phyloP scores from a whole-genome alignment of 2,329 filamentous ascomycete genomes.

The Nemania sp. region DNA sequence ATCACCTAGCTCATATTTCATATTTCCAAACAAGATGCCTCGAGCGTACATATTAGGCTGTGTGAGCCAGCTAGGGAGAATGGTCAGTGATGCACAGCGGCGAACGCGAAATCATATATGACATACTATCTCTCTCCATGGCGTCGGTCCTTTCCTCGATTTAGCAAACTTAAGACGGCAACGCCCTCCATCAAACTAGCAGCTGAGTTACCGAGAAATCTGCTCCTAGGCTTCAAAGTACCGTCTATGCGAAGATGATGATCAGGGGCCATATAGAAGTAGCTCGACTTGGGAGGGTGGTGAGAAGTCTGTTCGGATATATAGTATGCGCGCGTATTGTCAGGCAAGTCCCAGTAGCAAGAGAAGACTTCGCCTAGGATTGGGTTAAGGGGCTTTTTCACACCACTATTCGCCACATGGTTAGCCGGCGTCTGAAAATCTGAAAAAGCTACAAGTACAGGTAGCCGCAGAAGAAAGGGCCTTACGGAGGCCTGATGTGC shows the following conservation, averaged over 20 bases:
- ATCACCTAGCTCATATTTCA: slow-evolving; percentile 99
- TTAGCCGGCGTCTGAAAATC: slow-evolving; percentile 28
- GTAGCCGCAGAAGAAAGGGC: slow-evolving; percentile 3
- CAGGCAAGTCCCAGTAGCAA: slow-evolving; percentile 93
- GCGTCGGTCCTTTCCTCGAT: slow-evolving; percentile 74
- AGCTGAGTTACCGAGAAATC: slow-evolving; percentile 95
- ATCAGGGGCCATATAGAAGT: slow-evolving; percentile 97
- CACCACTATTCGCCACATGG: slow-evolving; percentile 71
- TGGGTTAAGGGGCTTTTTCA: slow-evolving; percentile 98
- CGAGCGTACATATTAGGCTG: slow-evolving; percentile 99
- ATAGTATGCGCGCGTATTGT: slow-evolving; percentile 90
- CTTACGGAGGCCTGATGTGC: slow-evolving; percentile 97
- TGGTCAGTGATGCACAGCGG: slow-evolving; percentile 25
- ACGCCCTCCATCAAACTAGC: slow-evolving; percentile 99
- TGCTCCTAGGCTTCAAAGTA: slow-evolving; percentile 92
- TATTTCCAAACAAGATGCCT: slow-evolving; percentile 96
- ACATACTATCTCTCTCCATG: slow-evolving; percentile 89
- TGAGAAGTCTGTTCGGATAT: slow-evolving; percentile 98
- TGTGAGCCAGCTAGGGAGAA: slow-evolving; percentile 77
- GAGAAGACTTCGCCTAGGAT: slow-evolving; percentile 95
- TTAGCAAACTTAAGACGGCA: slow-evolving; percentile 84
- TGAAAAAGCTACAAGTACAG: slow-evolving; percentile 22
- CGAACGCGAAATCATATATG: background rate
- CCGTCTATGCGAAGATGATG: slow-evolving; percentile 96
- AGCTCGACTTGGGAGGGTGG: slow-evolving; percentile 97